Percentiles rank a stretch among this genome's conserved stretches.
These are phyloP conservation scores for Candida yuanshanica DNA, from an alignment of 805 yeast genomes.

Conservation along the genomic window DNA sequence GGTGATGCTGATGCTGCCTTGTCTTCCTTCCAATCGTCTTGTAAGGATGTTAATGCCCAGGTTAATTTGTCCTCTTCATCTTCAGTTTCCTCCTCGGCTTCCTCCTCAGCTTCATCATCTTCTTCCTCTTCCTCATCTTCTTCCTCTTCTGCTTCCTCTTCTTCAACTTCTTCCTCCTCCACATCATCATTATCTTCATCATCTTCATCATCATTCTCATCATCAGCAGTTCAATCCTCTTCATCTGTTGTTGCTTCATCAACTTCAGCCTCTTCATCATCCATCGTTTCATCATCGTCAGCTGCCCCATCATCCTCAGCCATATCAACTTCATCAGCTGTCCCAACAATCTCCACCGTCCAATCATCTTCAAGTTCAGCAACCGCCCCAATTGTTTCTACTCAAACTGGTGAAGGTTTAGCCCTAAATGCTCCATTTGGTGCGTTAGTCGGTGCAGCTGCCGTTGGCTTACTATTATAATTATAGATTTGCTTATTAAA, in stretches of 20 bases:
- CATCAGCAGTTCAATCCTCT: constrained; percentile 22
- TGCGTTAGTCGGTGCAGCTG: constrained; percentile 36
- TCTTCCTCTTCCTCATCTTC: constrained; percentile 21
- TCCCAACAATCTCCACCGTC: constrained; percentile 20
- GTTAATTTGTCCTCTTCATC: constrained; percentile 19
- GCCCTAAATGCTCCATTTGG: constrained; percentile 33
- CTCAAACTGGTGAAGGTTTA: constrained; percentile 25
- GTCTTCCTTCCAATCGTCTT: constrained; percentile 48
- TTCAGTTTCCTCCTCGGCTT: constrained; percentile 25
- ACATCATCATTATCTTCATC: constrained; percentile 19
- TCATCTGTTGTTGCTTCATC: constrained; percentile 21
- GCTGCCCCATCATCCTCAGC: constrained; percentile 19
- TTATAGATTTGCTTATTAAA: background rate
- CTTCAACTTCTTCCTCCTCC: constrained; percentile 21
- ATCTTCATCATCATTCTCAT: constrained; percentile 23
- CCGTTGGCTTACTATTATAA: constrained; percentile 18
- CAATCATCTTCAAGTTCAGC: constrained; percentile 15
- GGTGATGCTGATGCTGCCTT: constrained; percentile 54
- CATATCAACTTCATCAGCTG: constrained; percentile 14
- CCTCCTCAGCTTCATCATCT: constrained; percentile 23
- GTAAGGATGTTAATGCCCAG: constrained; percentile 40
- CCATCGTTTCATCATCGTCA: constrained; percentile 20
- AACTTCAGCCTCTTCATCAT: constrained; percentile 18
- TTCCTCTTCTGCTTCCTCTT: constrained; percentile 19
- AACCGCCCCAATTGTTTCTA: constrained; percentile 7